Conservation (phyloP, 2,329 filamentous ascomycete genomes). For the Colletotrichum plurivorum region DNA sequence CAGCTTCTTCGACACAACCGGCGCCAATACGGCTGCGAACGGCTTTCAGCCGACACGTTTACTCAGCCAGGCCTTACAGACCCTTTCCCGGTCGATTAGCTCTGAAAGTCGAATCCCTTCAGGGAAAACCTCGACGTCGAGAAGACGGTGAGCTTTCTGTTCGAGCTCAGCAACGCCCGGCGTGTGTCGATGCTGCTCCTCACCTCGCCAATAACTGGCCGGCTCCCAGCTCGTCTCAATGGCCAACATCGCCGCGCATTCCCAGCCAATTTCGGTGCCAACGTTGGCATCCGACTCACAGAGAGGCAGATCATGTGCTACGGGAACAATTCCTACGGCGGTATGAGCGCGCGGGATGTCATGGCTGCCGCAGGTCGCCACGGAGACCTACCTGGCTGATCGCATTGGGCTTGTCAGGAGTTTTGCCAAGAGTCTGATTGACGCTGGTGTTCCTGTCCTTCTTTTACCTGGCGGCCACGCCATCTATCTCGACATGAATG, state of each 20-base stretch:
- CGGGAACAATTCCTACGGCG: neutral
- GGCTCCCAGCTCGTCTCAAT: constrained; percentile 44
- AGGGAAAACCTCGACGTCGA: too few relatives aligned
- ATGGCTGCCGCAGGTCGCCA: constrained; percentile 8
- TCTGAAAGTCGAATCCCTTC: too few relatives aligned
- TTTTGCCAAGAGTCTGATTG: neutral
- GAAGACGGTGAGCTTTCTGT: too few relatives aligned
- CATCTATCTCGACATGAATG: neutral
- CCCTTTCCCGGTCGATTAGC: too few relatives aligned
- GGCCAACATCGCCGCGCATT: constrained; percentile 42
- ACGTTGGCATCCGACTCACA: neutral
- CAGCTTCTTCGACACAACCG: too few relatives aligned
- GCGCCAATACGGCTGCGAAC: too few relatives aligned
- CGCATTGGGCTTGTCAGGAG: neutral
- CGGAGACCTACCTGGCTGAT: neutral
- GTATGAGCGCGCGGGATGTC: neutral
- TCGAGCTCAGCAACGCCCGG: too few relatives aligned
- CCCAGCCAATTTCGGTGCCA: neutral
- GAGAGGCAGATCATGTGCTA: constrained; percentile 5
- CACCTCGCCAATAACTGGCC: too few relatives aligned
- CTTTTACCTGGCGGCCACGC: neutral
- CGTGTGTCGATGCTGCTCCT: too few relatives aligned
- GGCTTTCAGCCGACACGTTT: too few relatives aligned
- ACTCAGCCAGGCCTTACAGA: too few relatives aligned
- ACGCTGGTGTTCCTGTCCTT: neutral